Evolutionary conservation across 2,329 filamentous ascomycete genomes (phyloP).

Genomic region (Penicillium sclerotiorum): DNA sequence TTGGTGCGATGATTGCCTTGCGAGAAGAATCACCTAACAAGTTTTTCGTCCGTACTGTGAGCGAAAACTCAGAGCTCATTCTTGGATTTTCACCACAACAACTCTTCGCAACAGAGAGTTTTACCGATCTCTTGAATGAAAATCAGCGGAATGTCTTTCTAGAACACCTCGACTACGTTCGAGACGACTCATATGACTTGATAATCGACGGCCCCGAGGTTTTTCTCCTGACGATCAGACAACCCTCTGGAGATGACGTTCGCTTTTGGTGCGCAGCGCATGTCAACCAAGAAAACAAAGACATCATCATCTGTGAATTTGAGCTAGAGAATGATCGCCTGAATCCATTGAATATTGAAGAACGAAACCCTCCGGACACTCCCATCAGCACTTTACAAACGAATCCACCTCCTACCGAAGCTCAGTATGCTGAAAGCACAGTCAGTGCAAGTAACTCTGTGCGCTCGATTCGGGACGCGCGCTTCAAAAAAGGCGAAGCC

Average conservation of each 20-base stretch:
- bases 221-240: conserved; percentile 74
- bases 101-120: conserved; percentile 73
- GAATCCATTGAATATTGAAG: conserved; percentile 30
- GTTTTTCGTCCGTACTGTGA: conserved; percentile 71
- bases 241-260: conserved; percentile 55
- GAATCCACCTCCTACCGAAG: conserved; percentile 63
- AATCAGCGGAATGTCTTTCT: conserved; percentile 82
- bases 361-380: conserved; percentile 15
- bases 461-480: conserved; percentile 71
- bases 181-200: conserved; percentile 78
- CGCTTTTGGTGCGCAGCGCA: conserved; percentile 91
- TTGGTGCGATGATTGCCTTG: conserved; percentile 75
- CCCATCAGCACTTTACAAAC: conserved; percentile 12
- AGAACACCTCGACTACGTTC: conserved; percentile 85
- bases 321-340: conserved; percentile 82
- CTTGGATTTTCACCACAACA: conserved; percentile 77
- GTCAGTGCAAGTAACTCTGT: conserved; percentile 74
- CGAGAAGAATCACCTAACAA: conserved; percentile 65
- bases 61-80: conserved; percentile 75
- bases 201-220: conserved; percentile 79
- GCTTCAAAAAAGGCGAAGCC: conserved; percentile 75
- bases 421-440: conserved; percentile 76
- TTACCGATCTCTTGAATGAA: conserved; percentile 78
- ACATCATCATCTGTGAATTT: conserved; percentile 82
- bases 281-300: conserved; percentile 66